These are phyloP conservation scores for Chromera velia DNA, from an alignment of 73 alveolate genomes.

Conservation along the genomic window DNA sequence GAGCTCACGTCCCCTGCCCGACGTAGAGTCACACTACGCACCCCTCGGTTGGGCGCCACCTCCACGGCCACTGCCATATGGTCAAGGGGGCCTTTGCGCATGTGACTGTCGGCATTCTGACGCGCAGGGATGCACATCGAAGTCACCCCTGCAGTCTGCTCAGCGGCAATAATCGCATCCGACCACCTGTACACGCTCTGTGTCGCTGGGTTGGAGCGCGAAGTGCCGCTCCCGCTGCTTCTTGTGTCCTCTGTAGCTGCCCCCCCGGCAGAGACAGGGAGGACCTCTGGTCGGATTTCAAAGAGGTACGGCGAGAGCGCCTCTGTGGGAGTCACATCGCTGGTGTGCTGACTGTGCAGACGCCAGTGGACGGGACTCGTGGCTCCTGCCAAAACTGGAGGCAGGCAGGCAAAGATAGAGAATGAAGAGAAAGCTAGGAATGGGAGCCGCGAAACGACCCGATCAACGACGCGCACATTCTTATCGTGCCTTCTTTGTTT, in stretches of 20 bases:
- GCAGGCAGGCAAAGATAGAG: no score
- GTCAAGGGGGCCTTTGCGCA: background rate
- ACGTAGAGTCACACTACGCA: background rate
- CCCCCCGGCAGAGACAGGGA: no score
- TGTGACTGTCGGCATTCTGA: background rate
- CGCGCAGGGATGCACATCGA: background rate
- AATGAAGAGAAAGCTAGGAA: no score
- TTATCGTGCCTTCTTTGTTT: background rate
- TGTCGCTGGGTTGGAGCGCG: background rate
- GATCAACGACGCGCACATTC: background rate
- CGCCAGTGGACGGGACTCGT: background rate
- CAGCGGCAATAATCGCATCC: background rate
- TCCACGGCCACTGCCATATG: background rate
- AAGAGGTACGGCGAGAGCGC: no score
- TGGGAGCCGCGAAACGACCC: no score
- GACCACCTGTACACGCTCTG: background rate
- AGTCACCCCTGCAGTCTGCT: background rate
- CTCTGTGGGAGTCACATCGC: no score
- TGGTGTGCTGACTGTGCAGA: no score
- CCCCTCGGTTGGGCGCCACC: background rate
- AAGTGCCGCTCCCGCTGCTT: background rate
- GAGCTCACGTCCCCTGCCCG: background rate
- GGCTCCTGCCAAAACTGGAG: background rate
- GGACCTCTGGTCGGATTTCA: no score
- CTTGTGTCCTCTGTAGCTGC: background rate